Evolutionary conservation across 495 filamentous ascomycete species (phyloP).

Genomic region (Tirmania nivea): DNA sequence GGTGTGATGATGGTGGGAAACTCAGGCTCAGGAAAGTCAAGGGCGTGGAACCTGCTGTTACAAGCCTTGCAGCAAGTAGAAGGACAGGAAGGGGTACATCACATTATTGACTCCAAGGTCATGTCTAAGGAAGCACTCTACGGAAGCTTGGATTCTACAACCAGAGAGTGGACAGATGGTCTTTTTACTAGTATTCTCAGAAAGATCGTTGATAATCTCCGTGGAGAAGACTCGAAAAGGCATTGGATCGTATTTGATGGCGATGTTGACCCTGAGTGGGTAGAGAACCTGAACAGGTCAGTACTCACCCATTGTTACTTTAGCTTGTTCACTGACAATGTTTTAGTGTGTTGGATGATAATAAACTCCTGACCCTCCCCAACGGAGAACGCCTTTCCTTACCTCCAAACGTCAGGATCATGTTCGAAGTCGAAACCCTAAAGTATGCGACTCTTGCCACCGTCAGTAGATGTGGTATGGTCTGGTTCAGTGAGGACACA

Average conservation of each 20-base stretch:
- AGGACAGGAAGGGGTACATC: constrained; percentile 75
- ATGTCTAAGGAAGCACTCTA: constrained; percentile 98
- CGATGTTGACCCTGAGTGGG: constrained; percentile 97
- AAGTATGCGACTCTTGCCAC: constrained; percentile 95
- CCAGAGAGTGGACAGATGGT: constrained; percentile 94
- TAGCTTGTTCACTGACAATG: not conserved
- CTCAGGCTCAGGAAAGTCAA: constrained; percentile 86
- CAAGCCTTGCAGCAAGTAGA: constrained; percentile 81
- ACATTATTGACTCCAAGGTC: constrained; percentile 97
- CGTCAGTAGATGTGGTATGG: constrained; percentile 98
- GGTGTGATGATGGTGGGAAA: constrained; percentile 99
- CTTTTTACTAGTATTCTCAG: constrained; percentile 92
- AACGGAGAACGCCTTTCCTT: constrained; percentile 94
- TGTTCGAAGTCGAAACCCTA: constrained; percentile 98
- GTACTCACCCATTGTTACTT: not conserved
- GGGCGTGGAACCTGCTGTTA: constrained; percentile 83
- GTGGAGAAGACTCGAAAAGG: constrained; percentile 83
- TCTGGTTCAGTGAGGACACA: constrained; percentile 98
- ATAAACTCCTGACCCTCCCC: constrained; percentile 85
- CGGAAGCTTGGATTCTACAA: constrained; percentile 86
- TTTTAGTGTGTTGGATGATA: constrained; percentile 78
- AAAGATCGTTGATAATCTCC: constrained; percentile 96
- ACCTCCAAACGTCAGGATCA: constrained; percentile 85
- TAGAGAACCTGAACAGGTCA: constrained; percentile 83
- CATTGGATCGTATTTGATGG: constrained; percentile 99